phyloP scores from a whole-genome alignment of 2,329 filamentous ascomycete genomes.

The Epichloe typhina region DNA sequence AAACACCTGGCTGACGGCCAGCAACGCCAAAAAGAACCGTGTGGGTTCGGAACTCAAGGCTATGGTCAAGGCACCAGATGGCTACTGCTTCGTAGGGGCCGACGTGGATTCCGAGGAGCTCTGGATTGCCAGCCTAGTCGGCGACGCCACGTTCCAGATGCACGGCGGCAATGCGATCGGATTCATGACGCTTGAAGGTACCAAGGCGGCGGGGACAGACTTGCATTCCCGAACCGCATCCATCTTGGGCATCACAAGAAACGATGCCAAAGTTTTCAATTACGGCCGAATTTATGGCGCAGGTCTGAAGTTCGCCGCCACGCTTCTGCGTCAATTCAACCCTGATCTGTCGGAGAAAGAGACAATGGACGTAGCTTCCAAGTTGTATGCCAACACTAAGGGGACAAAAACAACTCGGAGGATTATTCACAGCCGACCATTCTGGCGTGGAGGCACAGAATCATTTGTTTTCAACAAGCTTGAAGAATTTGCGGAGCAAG shows the following conservation, averaged over 20 bases:
- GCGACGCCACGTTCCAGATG: conserved; percentile 86
- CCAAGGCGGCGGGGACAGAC: conserved; percentile 86
- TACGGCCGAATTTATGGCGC: conserved; percentile 99
- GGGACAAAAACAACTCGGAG: conserved; percentile 73
- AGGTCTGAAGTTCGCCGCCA: conserved; percentile 83
- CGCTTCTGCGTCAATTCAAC: conserved; percentile 86
- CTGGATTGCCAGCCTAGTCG: conserved; percentile 93
- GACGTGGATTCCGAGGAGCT: conserved; percentile 96
- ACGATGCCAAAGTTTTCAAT: conserved; percentile 96
- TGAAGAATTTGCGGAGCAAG: conserved; percentile 94
- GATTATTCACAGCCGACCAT: conserved; percentile 55
- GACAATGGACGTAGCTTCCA: conserved; percentile 62
- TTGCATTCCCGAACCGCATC: conserved; percentile 84
- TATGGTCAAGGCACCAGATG: conserved; percentile 84
- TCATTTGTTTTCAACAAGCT: conserved; percentile 97
- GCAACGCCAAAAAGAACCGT: conserved; percentile 90
- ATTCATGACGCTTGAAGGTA: conserved; percentile 97
- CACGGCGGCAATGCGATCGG: conserved; percentile 95
- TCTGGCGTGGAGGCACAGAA: conserved; percentile 94
- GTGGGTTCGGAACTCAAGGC: conserved; percentile 95
- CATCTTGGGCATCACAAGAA: conserved; percentile 86
- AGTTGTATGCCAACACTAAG: conserved; percentile 80
- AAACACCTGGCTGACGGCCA: conserved; percentile 96
- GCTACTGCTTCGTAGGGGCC: conserved; percentile 88
- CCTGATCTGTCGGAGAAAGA: conserved; percentile 67